These are phyloP conservation scores for Diaporthe capsici DNA, from an alignment of 2,329 filamentous ascomycete genomes.

Conservation along the genomic window DNA sequence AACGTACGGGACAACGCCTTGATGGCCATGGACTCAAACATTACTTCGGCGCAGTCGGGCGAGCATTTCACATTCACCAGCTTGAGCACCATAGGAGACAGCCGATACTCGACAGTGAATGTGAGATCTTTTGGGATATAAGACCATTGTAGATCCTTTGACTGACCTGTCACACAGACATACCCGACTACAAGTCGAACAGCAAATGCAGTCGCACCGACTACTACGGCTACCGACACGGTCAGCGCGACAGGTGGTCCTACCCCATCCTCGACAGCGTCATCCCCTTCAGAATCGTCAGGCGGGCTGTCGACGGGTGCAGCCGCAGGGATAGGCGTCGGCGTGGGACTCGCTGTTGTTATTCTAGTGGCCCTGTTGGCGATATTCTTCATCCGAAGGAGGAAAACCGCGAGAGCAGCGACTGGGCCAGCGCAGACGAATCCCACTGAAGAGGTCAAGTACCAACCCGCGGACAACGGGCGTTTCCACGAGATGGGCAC, in stretches of 20 bases:
- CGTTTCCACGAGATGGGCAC: conserved; percentile 1
- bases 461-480: neutral
- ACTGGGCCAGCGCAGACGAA: neutral
- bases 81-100: conserved; percentile 23
- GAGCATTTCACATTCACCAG: conserved; percentile 34
- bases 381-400: conserved; percentile 20
- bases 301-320: conserved; percentile 19
- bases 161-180: neutral
- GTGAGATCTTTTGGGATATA: neutral
- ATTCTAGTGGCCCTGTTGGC: conserved; percentile 1
- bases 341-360: neutral
- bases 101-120: conserved; percentile 4
- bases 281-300: neutral
- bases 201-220: neutral
- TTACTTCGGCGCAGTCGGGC: conserved; percentile 6
- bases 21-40: conserved; percentile 32
- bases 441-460: neutral
- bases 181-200: conserved; percentile 28
- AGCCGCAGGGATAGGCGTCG: conserved; percentile 33
- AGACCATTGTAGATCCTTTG: neutral
- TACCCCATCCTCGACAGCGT: neutral
- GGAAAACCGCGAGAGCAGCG: neutral
- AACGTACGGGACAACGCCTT: neutral
- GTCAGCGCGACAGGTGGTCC: neutral
- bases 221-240: neutral